These are phyloP conservation scores for Pseudopithomyces chartarum DNA, from an alignment of 2,329 filamentous ascomycete species.

Conservation along the genomic window DNA sequence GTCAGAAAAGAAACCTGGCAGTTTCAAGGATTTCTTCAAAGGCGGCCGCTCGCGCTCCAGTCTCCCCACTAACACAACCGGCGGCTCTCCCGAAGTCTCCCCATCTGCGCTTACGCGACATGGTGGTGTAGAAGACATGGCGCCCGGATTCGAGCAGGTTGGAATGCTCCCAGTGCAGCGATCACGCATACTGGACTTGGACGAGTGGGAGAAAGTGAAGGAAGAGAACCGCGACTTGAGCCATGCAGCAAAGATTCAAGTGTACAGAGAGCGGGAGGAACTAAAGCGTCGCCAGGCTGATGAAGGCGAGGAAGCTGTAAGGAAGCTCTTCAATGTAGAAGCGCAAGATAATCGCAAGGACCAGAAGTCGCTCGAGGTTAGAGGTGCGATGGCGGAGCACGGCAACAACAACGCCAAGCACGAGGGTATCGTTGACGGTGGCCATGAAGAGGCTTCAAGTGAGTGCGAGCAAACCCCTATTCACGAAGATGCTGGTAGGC, in stretches of 20 bases:
- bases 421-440: too few species aligned
- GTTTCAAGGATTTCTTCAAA: constrained; percentile 8
- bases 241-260: not conserved
- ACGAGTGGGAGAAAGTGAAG: not conserved
- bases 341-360: not conserved
- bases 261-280: constrained; percentile 1
- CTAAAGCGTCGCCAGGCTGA: not conserved
- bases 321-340: not conserved
- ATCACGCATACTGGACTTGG: not conserved
- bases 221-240: not conserved
- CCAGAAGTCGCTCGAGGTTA: not conserved
- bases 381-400: not conserved
- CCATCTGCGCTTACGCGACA: not conserved
- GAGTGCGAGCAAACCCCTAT: too few species aligned
- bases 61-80: not conserved
- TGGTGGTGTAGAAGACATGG: not conserved
- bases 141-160: constrained; percentile 3
- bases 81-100: not conserved
- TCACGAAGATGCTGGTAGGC: too few species aligned
- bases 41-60: constrained; percentile 4
- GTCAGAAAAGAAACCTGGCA: not conserved
- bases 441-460: too few species aligned
- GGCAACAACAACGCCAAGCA: too few species aligned
- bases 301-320: not conserved
- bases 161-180: constrained; percentile 1